These are phyloP conservation scores for Cyberlindnera mrakii DNA, from an alignment of 805 yeast species.

Conservation along the genomic window DNA sequence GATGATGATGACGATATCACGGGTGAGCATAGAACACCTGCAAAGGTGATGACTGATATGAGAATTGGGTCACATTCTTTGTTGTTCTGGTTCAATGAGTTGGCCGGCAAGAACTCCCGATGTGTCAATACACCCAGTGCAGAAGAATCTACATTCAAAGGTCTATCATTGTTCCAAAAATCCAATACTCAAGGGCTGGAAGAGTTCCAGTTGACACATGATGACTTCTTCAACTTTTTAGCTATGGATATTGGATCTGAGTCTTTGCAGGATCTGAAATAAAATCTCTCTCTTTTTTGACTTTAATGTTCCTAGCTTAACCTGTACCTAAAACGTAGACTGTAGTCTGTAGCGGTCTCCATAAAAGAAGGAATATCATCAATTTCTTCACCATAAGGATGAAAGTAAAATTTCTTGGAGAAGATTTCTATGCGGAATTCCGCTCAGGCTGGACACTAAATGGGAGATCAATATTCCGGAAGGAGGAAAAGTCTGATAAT, in stretches of 20 bases:
- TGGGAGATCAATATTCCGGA: too few species aligned
- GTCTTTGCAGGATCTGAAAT: slow-evolving; percentile 12
- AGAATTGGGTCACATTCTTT: slow-evolving; percentile 27
- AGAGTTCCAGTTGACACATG: slow-evolving; percentile 22
- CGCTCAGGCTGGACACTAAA: too few species aligned
- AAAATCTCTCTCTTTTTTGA: background rate
- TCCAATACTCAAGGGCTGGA: slow-evolving; percentile 13
- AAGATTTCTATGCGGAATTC: too few species aligned
- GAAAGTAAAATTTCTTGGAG: too few species aligned
- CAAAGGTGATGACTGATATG: slow-evolving; percentile 31
- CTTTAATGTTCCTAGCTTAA: too few species aligned
- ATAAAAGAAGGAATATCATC: too few species aligned
- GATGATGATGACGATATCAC: slow-evolving; percentile 22
- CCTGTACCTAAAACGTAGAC: too few species aligned
- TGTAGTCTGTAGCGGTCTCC: background rate
- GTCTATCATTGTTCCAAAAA: slow-evolving; percentile 14
- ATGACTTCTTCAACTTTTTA: slow-evolving; percentile 26
- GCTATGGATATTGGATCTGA: slow-evolving; percentile 22
- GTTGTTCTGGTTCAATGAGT: slow-evolving; percentile 25
- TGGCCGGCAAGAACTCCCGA: slow-evolving; percentile 11
- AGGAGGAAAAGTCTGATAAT: background rate
- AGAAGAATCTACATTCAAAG: background rate
- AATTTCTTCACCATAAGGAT: too few species aligned
- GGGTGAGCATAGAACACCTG: slow-evolving; percentile 26
- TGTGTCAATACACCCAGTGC: background rate